These are phyloP conservation scores for Flaveria linearis DNA, from an alignment of 129 eudicot genomes.

Conservation along the genomic window DNA sequence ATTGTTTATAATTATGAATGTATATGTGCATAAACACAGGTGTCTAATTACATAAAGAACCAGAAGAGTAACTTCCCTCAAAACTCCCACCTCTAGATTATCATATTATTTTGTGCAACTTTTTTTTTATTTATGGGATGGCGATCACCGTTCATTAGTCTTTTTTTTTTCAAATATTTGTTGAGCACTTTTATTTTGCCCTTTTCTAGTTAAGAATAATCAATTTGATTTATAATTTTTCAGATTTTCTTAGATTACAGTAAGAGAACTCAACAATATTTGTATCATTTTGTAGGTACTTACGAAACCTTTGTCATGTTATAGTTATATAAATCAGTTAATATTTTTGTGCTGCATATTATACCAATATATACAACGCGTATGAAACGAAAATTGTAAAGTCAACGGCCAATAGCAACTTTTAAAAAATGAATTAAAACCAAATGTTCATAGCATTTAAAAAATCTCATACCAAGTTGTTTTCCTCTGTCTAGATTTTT, in stretches of 20 bases:
- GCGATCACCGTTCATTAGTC: neutral
- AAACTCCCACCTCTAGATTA: neutral
- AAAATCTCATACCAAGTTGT: neutral
- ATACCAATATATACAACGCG: neutral
- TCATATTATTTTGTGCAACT: neutral
- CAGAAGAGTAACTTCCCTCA: neutral
- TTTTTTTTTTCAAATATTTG: neutral
- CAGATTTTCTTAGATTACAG: neutral
- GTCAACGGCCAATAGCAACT: neutral
- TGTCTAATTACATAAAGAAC: neutral
- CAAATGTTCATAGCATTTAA: neutral
- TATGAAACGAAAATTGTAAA: neutral
- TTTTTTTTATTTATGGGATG: neutral
- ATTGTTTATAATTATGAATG: neutral
- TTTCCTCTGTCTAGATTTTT: neutral
- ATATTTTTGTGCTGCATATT: neutral
- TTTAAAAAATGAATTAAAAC: too few species aligned
- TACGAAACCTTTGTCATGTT: neutral
- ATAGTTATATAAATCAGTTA: neutral
- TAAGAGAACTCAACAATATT: neutral
- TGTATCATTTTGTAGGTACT: neutral
- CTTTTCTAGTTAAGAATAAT: neutral
- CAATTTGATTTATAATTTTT: neutral
- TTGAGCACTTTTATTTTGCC: neutral
- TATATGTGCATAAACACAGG: neutral